Base-by-base conservation (phyloP, 116 monocot genomes). In the Phalaenopsis hybrid region DNA sequence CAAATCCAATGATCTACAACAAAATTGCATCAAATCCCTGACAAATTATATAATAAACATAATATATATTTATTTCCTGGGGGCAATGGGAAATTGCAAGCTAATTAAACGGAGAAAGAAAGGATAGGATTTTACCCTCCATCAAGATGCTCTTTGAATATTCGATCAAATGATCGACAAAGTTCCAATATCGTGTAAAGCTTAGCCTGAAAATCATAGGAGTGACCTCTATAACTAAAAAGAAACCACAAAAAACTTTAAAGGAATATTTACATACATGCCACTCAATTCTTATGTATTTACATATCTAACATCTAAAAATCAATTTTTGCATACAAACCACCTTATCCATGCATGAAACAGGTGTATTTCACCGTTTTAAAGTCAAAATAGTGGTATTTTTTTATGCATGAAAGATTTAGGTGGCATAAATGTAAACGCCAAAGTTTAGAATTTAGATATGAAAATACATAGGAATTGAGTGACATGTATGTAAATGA, bases 131-230 rank as follows among this genome's bases (percentile, higher is more conserved):
- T 48, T 88, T 91, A 96, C 96, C 96, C 96, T 89, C 96, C 96
- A 85, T 97, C 96, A 58, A 97, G 85, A 88, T 97, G 96, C 78
- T 97, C 96, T 81, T 92, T 97, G 84, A 97, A 97, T 70, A 97
- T 88, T 44, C 87, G 85, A 68, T 96, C 96, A 84, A 96, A 96
- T 51, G 94, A 91, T 74, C 96, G 96, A 45, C 94, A 96, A 3
- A 94, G 91, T 81, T 97, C 96, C 87, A 97, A 80, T 63, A 97
- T 89, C 43, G 88, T 86, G 84, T 97, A 97, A 78, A 97, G 80
- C 52, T 97, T 92, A 79, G 96, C 96, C 96, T 97, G 86, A 74
- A 81, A 44, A 74, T 6, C 49, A 72, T 41, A n/a, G 48, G 68
- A 70, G 0, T 72, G 28, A 79, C 16, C 72, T 13, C 43, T 43